A percentile compares a stretch with the other conserved stretches of the same genome.
Evolutionary conservation across 2,329 filamentous ascomycete species (phyloP).

Genomic region (Phaeosphaeria sp.): DNA sequence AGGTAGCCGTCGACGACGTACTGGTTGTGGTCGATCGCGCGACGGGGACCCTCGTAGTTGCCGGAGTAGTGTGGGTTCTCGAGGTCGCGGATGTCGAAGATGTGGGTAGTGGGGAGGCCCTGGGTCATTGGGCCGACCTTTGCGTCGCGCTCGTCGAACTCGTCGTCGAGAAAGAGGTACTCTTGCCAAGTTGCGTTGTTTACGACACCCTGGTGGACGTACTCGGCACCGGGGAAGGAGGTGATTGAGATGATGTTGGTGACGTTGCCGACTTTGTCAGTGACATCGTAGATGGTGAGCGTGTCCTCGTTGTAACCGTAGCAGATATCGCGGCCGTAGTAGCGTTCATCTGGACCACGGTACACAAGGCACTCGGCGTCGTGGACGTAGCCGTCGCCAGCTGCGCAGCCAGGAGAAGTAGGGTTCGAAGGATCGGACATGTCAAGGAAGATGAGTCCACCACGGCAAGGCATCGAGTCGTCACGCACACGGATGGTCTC

Average conservation of each 20-base stretch:
- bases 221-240: conserved; percentile 59
- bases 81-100: conserved; percentile 42
- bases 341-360: conserved; percentile 57
- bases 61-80: conserved; percentile 46
- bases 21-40: conserved; percentile 54
- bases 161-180: conserved; percentile 40
- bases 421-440: conserved; percentile 60
- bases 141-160: conserved; percentile 40
- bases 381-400: conserved; percentile 64
- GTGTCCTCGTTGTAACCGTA: conserved; percentile 63
- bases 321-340: conserved; percentile 60
- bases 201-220: conserved; percentile 61
- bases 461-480: conserved; percentile 49
- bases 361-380: conserved; percentile 66
- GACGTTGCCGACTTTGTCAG: conserved; percentile 51
- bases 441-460: conserved; percentile 64
- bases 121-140: conserved; percentile 37
- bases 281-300: conserved; percentile 58
- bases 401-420: conserved; percentile 59
- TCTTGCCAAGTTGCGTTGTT: conserved; percentile 34
- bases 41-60: conserved; percentile 44
- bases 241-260: conserved; percentile 59
- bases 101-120: conserved; percentile 39
- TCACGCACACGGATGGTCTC: conserved; percentile 33
- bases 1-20: conserved; percentile 47